Base-by-base conservation (phyloP, 140 eudicot genomes). In the Anethum foeniculum region DNA sequence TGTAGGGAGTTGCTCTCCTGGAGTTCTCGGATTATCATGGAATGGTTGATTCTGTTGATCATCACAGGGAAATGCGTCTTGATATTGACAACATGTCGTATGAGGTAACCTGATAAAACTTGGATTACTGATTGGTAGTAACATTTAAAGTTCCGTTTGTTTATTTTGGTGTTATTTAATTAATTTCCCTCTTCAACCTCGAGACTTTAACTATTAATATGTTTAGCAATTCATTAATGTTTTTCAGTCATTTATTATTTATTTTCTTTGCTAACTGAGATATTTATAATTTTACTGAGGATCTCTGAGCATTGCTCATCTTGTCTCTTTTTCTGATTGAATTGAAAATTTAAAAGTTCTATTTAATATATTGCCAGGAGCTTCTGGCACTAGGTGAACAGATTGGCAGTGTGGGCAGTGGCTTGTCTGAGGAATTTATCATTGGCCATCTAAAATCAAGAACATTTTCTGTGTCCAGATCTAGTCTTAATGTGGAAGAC, bases 31-130 rank as follows among this genome's bases (percentile, higher is more conserved):
- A 86, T 49, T 86, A 80, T 80, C 94, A 89, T 77, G 98, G 90
- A 85, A 86, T 85, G 60, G 89, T 90, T 51, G 92, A 87, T 85
- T 82, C 92, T 54, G 46, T 86, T 60, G 99, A 95, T 84, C 96
- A 89, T 81, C 99, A 92, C 81, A 89, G 97, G 52, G 97, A 91
- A 71, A 92, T 95, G 99, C 93, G 99, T 12, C 75, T 95, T 85
- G 99, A 95, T 81, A 91, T 92, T 19, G 99, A 95, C 85, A 87
- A 95, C 83, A 95, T 95, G 99, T 91, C 99, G 11, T 95, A 95
- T 84, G 99, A 95, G 98, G 99, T 85, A 83, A 84, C 78, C 81
- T 46, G 43, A 71, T 27, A 43, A 47, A 34, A 34, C 30, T 34
- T 49, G 3, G 30, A 43, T 44, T 74, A 43, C 49, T 8, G 21